phyloP scores from a whole-genome alignment of 2,329 filamentous ascomycete genomes.

The Neobulgaria alba region DNA sequence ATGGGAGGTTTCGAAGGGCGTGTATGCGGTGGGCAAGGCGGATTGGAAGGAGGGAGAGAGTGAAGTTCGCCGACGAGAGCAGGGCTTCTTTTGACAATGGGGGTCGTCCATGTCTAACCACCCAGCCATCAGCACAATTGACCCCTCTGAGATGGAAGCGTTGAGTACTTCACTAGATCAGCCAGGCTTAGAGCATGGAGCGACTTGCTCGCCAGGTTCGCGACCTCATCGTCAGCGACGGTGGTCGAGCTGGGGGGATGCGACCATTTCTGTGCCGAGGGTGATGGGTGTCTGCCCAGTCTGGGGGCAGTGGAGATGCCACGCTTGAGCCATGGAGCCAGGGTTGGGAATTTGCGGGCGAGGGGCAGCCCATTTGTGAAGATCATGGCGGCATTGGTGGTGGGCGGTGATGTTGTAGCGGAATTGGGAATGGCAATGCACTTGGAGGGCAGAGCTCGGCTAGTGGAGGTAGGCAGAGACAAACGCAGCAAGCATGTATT shows the following conservation, averaged over 20 bases:
- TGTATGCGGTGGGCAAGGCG: slow-evolving; percentile 91
- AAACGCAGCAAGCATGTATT: background rate
- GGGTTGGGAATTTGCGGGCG: slow-evolving; percentile 14
- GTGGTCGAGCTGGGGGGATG: slow-evolving; percentile 37
- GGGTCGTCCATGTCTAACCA: slow-evolving; percentile 62
- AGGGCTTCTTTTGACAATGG: slow-evolving; percentile 74
- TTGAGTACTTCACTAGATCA: slow-evolving; percentile 69
- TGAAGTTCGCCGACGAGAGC: slow-evolving; percentile 89
- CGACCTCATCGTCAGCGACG: slow-evolving; percentile 67
- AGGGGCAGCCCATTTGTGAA: slow-evolving; percentile 32
- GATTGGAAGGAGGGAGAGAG: slow-evolving; percentile 81
- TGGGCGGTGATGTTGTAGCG: background rate
- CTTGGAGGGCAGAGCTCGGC: too few relatives aligned
- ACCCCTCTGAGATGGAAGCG: background rate
- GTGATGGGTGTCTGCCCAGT: slow-evolving; percentile 20
- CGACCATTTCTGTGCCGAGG: slow-evolving; percentile 30
- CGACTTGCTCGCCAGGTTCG: slow-evolving; percentile 65
- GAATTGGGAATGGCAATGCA: too few relatives aligned
- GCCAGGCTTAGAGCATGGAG: slow-evolving; percentile 76
- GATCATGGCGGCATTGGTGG: slow-evolving; percentile 40
- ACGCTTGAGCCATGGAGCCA: background rate
- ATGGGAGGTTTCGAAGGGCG: slow-evolving; percentile 85
- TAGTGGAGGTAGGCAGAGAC: too few relatives aligned
- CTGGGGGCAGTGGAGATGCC: slow-evolving; percentile 1
- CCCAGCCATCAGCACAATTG: slow-evolving; percentile 4